These are phyloP conservation scores for Cnidoscolus chayamansa DNA, from an alignment of 441 rosid genomes.

Conservation along the genomic window DNA sequence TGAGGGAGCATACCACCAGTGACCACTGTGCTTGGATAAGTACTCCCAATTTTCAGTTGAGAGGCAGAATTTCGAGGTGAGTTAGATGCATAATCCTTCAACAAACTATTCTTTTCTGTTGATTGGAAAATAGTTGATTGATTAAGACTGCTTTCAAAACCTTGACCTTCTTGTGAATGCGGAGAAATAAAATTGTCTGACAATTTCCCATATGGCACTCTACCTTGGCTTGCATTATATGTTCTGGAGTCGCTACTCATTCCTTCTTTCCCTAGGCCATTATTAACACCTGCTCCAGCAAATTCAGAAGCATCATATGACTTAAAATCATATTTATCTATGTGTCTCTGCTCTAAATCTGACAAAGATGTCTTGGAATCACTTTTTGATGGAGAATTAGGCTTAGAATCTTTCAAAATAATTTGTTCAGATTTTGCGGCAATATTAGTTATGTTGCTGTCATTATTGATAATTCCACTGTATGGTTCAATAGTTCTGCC, in stretches of 20 bases:
- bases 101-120: slow-evolving; percentile 38
- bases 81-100: slow-evolving; percentile 28
- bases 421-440: slow-evolving; percentile 33
- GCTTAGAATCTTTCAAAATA: slow-evolving; percentile 29
- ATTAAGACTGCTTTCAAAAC: slow-evolving; percentile 29
- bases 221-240: slow-evolving; percentile 31
- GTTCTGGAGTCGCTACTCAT: slow-evolving; percentile 32
- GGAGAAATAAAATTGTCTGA: slow-evolving; percentile 27
- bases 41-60: slow-evolving; percentile 31
- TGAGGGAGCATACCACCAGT: slow-evolving; percentile 33
- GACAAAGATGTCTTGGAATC: slow-evolving; percentile 32
- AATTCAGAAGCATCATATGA: slow-evolving; percentile 35
- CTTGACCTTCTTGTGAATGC: slow-evolving; percentile 37
- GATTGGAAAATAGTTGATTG: slow-evolving; percentile 30
- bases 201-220: slow-evolving; percentile 28
- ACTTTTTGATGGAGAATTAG: slow-evolving; percentile 26
- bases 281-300: slow-evolving; percentile 28
- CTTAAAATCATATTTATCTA: slow-evolving; percentile 32
- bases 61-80: slow-evolving; percentile 31
- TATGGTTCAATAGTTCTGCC: slow-evolving; percentile 22
- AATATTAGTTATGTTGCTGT: slow-evolving; percentile 20
- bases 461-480: slow-evolving; percentile 19
- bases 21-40: slow-evolving; percentile 24
- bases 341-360: slow-evolving; percentile 27
- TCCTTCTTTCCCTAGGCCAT: slow-evolving; percentile 36